Evolutionary conservation across 306 rosid genomes (phyloP), one percentile per base, ranked within the genome.

Genomic region (apple (Malus domestica)): DNA sequence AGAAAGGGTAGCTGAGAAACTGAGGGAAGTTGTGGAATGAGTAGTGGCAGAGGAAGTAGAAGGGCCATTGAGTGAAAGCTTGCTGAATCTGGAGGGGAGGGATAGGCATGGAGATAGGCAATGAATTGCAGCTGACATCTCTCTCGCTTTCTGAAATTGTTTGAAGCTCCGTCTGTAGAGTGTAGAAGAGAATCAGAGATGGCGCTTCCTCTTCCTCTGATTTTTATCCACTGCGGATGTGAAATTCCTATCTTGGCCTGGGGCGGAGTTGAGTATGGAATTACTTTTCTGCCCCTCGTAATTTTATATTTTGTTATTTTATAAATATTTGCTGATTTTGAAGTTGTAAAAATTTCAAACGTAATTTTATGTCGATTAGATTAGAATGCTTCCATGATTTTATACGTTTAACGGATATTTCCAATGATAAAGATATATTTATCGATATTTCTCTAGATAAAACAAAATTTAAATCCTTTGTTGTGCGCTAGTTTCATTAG

Each of bases 1-100:
- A 25, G 99, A 90, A 67, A 92, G 67, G 79, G 46, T 85, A 6
- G 80, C 54, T 40, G 93, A 92, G 85, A 92, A 96, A 68, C 88
- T 32, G 63, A 96, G 90, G 71, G 88, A 86, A 72, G 74, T 30
- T 44, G 60, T 72, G 77, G 19, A 68, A 71, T 61, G 89, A 86
- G 55, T 16, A 29, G 61, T 19, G 52, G 88, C 77, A 71, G 77
- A 69, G 44, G 76, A 80, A 71, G 82, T 55, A 38, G 74, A 70
- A 35, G 78, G 71, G 75, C 74, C 72, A 78, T 49, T 76, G 73
- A 90, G 80, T 5, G 93, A 88, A 55, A 96, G 91, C 79, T 32
- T 78, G n/a, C 75, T 62, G 76, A 85, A 70, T 82, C 89, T 87
- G 69, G 98, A 86, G 33, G 98, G 85, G 76, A 92, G 89, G 73